Conservation (phyloP, 768 basidiomycete species). For the Termitomyces sp. region DNA sequence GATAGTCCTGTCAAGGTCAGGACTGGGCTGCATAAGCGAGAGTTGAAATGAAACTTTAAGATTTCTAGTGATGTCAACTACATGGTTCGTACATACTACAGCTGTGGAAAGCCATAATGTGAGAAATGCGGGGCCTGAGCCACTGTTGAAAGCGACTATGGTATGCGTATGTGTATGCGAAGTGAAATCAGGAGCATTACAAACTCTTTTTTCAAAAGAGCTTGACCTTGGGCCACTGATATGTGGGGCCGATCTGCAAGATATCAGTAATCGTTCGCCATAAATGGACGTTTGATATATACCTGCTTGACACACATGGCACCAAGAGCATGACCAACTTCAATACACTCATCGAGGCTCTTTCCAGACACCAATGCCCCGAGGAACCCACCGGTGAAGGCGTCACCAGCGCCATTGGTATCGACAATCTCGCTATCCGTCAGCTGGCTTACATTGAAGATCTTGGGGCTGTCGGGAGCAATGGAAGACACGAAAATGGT, state of each 20-base stretch:
- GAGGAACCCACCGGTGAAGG: slow-evolving; percentile 94
- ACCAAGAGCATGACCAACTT: slow-evolving; percentile 83
- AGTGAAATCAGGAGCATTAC: neutral
- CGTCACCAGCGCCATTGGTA: slow-evolving; percentile 97
- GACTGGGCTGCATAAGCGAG: neutral
- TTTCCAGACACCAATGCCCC: slow-evolving; percentile 82
- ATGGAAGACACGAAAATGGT: slow-evolving; percentile 71
- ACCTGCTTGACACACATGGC: slow-evolving; percentile 82
- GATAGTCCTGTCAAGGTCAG: neutral
- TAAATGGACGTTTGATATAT: slow-evolving; percentile 10
- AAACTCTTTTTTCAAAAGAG: neutral
- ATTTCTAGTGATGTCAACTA: slow-evolving; percentile 3
- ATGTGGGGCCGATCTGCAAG: slow-evolving; percentile 5
- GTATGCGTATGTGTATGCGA: slow-evolving; percentile 12
- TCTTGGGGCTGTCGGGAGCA: slow-evolving; percentile 47
- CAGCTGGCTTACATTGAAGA: slow-evolving; percentile 54
- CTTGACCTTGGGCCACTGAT: slow-evolving; percentile 9
- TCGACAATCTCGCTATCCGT: slow-evolving; percentile 72
- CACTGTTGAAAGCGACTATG: slow-evolving; percentile 23
- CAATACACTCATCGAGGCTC: slow-evolving; percentile 66
- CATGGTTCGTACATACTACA: slow-evolving; percentile 12
- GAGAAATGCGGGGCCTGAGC: slow-evolving; percentile 1
- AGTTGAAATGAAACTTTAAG: neutral
- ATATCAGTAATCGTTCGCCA: neutral
- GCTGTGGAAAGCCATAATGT: slow-evolving; percentile 15